phyloP scores from a whole-genome alignment of 352 stramenopile genomes.

The Phytophthora vignae region DNA sequence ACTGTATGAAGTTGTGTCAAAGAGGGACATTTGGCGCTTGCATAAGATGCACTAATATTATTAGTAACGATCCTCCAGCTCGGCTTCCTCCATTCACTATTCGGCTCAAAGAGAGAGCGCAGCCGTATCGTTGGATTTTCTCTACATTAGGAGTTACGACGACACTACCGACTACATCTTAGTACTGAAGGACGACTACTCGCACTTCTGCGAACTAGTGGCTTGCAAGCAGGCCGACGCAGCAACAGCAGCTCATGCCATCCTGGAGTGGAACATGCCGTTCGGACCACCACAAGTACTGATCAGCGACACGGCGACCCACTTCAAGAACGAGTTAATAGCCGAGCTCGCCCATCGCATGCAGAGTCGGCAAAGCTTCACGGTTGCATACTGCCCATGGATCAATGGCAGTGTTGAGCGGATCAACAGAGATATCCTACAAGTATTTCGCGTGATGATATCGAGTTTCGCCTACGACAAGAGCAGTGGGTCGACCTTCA shows the following conservation, averaged over 20 bases:
- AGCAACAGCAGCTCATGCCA: constrained; percentile 1
- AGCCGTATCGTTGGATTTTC: no score
- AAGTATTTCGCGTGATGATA: constrained; percentile 34
- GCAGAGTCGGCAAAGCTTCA: not conserved
- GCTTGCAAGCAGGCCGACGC: not conserved
- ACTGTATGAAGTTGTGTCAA: no score
- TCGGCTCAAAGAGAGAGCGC: no score
- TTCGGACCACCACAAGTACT: not conserved
- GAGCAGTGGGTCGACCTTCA: constrained; percentile 6
- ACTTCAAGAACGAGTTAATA: constrained; percentile 4
- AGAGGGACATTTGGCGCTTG: no score
- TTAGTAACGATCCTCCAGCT: no score
- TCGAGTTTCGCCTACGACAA: constrained; percentile 3
- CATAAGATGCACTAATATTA: no score
- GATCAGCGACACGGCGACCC: constrained; percentile 3
- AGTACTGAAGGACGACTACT: no score
- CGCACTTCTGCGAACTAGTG: no score
- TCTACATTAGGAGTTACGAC: no score
- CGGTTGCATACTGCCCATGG: constrained; percentile 36
- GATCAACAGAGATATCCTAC: constrained; percentile 39
- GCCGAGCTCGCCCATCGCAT: not conserved
- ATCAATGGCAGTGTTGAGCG: constrained; percentile 42
- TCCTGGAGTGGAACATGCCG: constrained; percentile 1
- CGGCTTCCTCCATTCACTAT: no score
- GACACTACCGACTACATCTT: no score